Conservation (phyloP, 176 grass and related monocot species). For the Cocos nucifera region DNA sequence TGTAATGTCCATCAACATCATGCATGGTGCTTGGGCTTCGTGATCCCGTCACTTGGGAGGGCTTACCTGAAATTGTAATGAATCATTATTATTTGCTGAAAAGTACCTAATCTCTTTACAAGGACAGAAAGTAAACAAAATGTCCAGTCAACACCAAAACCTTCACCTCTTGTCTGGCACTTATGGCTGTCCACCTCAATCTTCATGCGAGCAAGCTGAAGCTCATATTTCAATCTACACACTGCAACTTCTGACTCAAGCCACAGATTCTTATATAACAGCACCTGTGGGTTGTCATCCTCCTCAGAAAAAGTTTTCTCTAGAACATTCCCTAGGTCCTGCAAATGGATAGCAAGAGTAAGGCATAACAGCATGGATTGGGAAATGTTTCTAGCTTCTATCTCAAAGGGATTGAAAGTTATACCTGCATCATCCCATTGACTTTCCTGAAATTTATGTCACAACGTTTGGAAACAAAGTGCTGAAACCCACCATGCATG, state of each 20-base stretch:
- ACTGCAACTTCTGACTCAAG: constrained; percentile 43
- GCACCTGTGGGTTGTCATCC: constrained; percentile 25
- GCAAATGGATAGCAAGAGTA: background rate
- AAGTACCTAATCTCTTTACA: too few species aligned
- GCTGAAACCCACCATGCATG: background rate
- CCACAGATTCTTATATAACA: constrained; percentile 51
- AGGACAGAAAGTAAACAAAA: too few species aligned
- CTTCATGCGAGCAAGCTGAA: constrained; percentile 34
- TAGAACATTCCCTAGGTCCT: background rate
- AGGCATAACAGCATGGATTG: background rate
- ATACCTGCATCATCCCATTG: background rate
- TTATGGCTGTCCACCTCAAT: constrained; percentile 26
- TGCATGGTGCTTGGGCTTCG: too few species aligned
- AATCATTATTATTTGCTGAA: too few species aligned
- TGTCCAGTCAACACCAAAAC: too few species aligned
- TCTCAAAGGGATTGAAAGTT: too few species aligned
- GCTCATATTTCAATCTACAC: constrained; percentile 48
- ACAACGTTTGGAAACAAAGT: too few species aligned
- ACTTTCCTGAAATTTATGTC: constrained; percentile 10
- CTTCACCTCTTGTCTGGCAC: constrained; percentile 9
- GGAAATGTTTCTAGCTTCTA: background rate
- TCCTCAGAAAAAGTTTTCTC: background rate
- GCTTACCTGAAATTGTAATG: too few species aligned
- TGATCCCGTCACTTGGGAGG: too few species aligned
- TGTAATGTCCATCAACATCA: too few species aligned